Evolutionary conservation across 1,284 basidiomycete genomes (phyloP).

Genomic region (Boletus mariae): DNA sequence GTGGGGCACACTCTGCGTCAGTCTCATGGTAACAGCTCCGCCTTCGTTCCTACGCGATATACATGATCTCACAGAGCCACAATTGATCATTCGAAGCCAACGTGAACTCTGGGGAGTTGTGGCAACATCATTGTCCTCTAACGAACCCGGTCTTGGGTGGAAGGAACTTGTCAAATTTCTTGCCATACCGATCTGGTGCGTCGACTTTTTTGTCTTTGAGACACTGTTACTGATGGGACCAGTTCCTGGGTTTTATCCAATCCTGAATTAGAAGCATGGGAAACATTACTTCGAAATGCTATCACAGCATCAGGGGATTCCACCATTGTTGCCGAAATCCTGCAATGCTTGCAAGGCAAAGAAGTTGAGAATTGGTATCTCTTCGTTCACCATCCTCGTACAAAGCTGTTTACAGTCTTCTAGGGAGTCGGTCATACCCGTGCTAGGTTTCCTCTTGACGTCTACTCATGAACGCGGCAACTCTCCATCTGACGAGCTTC

Average conservation of each 20-base stretch:
- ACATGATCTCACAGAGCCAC: slow-evolving; percentile 7
- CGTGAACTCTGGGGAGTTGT: slow-evolving; percentile 35
- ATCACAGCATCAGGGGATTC: slow-evolving; percentile 20
- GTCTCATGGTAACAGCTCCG: slow-evolving; percentile 35
- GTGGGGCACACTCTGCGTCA: slow-evolving; percentile 47
- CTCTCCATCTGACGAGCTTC: slow-evolving; percentile 15
- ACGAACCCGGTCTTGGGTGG: slow-evolving; percentile 29
- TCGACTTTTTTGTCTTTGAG: neutral
- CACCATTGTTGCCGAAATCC: slow-evolving; percentile 21
- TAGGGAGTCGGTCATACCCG: slow-evolving; percentile 17
- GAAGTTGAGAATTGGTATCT: slow-evolving; percentile 24
- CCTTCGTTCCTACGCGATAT: slow-evolving; percentile 25
- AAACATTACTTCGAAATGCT: slow-evolving; percentile 29
- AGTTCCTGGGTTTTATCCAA: slow-evolving; percentile 43
- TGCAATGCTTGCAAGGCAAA: slow-evolving; percentile 22
- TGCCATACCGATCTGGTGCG: slow-evolving; percentile 44
- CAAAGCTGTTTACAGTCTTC: slow-evolving; percentile 7
- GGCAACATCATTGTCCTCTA: slow-evolving; percentile 23
- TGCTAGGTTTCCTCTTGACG: slow-evolving; percentile 22
- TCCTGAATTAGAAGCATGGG: slow-evolving; percentile 40
- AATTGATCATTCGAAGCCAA: slow-evolving; percentile 16
- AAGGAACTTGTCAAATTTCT: slow-evolving; percentile 42
- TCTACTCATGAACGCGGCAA: slow-evolving; percentile 5
- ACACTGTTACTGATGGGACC: slow-evolving; percentile 6
- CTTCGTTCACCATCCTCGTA: neutral